Base-by-base conservation (phyloP, 139 green algal species). In the Chlorella sp. region DNA sequence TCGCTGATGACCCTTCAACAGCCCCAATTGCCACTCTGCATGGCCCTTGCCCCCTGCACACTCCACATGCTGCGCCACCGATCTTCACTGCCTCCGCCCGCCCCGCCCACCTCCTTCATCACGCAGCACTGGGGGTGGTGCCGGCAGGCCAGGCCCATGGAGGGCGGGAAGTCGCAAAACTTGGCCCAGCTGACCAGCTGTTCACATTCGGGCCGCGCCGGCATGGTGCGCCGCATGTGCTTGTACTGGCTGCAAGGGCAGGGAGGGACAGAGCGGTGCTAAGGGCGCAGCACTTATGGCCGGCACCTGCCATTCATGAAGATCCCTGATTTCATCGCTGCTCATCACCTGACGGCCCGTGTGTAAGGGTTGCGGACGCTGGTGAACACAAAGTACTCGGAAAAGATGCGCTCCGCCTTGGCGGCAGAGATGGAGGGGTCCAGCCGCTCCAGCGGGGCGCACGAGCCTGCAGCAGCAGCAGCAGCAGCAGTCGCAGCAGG, bases 351-450 rank as follows among this genome's bases (percentile, higher is more conserved):
- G 30, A 85, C 41, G n/a, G 67, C 67, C 12, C 80, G 67, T 23
- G n/a, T 67, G 28, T 36, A 85, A n/a, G 80, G 80, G 68, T 85
- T 85, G 47, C 80, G 80, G n/a, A 80, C 68, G 12, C 51, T n/a
- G 32, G 36, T 80, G 68, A 85, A 85, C 80, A 85, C 80, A 71
- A 80, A 85, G 80, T 85, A 85, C 0, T 55, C 47, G 2, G 1
- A 6, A 30, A 47, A 80, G 4, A 79, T 17, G 44, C 34, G 44
- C 44, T 47, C 65, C n/a, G 55, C 41, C 55, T 79, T 9, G n/a
- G 57, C 80, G 12, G n/a, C 68, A 1, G 36, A 20, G 34, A 21
- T 47, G 34, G 68, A 16, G 4, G 68, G 36, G 17, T 74, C 34
- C 68, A 74, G 36, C 18, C 21, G 68, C 18, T 74, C 68, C 68